phyloP scores from a whole-genome alignment of 495 filamentous ascomycete genomes.

The Niebla homalea region DNA sequence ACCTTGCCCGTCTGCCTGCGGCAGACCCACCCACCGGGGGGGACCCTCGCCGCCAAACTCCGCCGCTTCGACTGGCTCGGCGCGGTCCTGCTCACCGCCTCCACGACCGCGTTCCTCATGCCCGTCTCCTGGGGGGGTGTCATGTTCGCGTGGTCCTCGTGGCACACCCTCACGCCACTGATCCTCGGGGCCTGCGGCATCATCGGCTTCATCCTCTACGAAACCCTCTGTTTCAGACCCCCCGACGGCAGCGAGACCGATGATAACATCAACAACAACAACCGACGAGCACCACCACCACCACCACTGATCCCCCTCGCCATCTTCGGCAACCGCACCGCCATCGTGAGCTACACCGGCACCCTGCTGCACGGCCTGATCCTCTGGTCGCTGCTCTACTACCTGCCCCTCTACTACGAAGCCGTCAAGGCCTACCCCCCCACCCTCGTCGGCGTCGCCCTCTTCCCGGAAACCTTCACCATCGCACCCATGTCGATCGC shows the following conservation, averaged over 20 bases:
- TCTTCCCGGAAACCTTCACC: constrained; percentile 38
- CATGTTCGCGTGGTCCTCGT: constrained; percentile 34
- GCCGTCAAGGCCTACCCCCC: constrained; percentile 36
- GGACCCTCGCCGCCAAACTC: constrained; percentile 10
- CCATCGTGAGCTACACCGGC: constrained; percentile 28
- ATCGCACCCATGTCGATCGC: constrained; percentile 26
- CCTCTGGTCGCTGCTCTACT: constrained; percentile 34
- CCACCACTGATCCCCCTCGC: constrained; percentile 29
- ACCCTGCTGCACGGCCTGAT: constrained; percentile 38
- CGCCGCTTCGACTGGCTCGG: constrained; percentile 21
- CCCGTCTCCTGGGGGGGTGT: constrained; percentile 40
- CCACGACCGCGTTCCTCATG: constrained; percentile 34
- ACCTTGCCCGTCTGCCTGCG: constrained; percentile 15
- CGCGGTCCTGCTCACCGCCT: constrained; percentile 22
- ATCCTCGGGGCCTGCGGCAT: constrained; percentile 35
- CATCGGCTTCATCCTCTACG: constrained; percentile 33
- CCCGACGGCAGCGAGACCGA: no score
- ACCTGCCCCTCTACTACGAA: constrained; percentile 39
- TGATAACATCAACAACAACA: no score
- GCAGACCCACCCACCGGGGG: not conserved
- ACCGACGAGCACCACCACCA: constrained; percentile 15
- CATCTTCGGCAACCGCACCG: constrained; percentile 37
- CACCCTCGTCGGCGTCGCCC: constrained; percentile 27
- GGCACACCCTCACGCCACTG: constrained; percentile 40
- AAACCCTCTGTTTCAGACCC: constrained; percentile 19